Base-by-base conservation (phyloP, 1,284 basidiomycete species). In the Athelia sp. region DNA sequence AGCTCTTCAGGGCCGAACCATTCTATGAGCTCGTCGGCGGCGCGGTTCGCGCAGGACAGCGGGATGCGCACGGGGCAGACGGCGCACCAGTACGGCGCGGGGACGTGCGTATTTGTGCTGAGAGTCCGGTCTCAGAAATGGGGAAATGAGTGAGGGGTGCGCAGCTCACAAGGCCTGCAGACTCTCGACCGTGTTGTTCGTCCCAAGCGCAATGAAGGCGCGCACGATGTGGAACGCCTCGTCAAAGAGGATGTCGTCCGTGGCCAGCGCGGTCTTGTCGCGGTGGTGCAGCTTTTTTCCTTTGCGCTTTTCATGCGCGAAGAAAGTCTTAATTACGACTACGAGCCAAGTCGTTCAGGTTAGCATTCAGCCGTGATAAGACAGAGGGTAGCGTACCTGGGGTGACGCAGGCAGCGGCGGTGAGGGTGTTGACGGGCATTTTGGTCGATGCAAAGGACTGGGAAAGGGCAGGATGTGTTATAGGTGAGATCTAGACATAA, bases 1-100 rank as follows among this genome's bases (percentile, higher is more conserved):
- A 92, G 73, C 53, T 85, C 83, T 35, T 84, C 82, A 6, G 84
- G 78, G 1, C 88, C 86, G 45, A 96, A 83, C 64, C 87, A 91
- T 36, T 83, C 69, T 32, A 90, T 79, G 9, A 96, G 72, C n/a
- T 76, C 57, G 52, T 88, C 81, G 8, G 91, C 90, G 1, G 91
- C 85, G 35, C 71, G 61, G 53, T 84, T 81, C 61, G 89, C 87
- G 4, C 79, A 75, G 1, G 67, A 56, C 3, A 84, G 61, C 1
- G 82, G 79, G n/a, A 94, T 79, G 14, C 73, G 65, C n/a, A 90
- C 78, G 2, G 83, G 77, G 13, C 81, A 76, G 2, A 88, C 79
- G 1, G 82, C 80, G 1, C 89, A 84, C 83, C 87, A 88, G 38
- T 82, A 84, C 0, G 90, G 89, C 0, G 88, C 73, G 1, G 88